Evolutionary conservation across 345 rosid genomes (phyloP).

Genomic region (Syzygium aqueum): DNA sequence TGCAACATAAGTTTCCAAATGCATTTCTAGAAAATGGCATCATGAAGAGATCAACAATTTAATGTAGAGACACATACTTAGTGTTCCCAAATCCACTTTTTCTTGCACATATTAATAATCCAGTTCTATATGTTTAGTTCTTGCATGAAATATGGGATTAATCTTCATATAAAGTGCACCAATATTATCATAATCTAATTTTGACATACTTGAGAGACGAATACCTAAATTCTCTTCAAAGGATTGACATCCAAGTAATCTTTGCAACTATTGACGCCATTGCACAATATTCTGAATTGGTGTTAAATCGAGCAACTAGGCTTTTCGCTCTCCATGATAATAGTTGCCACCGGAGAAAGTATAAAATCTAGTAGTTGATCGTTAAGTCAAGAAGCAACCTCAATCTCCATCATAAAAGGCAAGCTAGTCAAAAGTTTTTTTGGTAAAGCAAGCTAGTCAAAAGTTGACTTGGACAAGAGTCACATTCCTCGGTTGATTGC

Average conservation of each 20-base stretch:
- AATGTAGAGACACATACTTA: not conserved
- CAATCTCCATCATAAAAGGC: not conserved
- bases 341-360: not conserved
- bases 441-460: not conserved
- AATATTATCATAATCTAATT: not conserved
- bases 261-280: not conserved
- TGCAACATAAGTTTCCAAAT: not conserved
- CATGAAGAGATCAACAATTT: not conserved
- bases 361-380: not conserved
- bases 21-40: not conserved
- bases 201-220: not conserved
- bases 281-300: not conserved
- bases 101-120: not conserved
- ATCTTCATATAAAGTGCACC: not conserved
- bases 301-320: not conserved
- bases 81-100: not conserved
- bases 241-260: not conserved
- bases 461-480: not conserved
- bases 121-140: not conserved
- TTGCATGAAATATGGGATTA: not conserved
- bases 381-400: no score
- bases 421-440: not conserved
- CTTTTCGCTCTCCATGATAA: not conserved
- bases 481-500: not conserved
- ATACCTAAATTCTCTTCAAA: not conserved